Evolutionary conservation across 768 basidiomycete genomes (phyloP), one percentile per base, ranked within the genome.

Genomic region (Naganishia vaughanmartiniae): DNA sequence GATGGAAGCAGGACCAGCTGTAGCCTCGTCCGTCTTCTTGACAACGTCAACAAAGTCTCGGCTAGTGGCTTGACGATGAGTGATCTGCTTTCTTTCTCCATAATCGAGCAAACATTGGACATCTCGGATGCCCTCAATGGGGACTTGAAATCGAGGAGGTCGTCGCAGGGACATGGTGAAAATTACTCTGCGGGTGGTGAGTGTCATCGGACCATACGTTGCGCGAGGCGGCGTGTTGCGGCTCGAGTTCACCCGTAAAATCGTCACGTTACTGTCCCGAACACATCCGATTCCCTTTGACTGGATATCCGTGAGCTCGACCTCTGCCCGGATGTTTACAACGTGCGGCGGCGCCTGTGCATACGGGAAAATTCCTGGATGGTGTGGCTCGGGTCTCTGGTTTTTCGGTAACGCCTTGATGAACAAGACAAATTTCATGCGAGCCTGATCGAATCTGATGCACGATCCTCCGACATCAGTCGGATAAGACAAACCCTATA

Each of bases 131-230:
- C 15, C 10, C 9, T 28, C 19, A 14, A 66, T 56, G 10, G 66
- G 70, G 28, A 63, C 66, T 21, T n/a, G 51, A 54, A 80, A 78
- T 45, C 74, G 74, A 5, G 79, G 79, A 2, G 79, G 79, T 19
- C 78, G 70, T 17, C 77, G 58, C 28, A 71, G 66, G 24, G 71
- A 74, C 60, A 79, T 71, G 1, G 79, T 80, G 0, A 80, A 74
- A 1, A 75, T 75, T 1, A 77, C 75, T 28, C 36, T 31, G 9
- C 36, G 34, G 11, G 58, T 34, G 12, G 31, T 60, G 58, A 24
- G 15, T 24, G 19, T 15, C 58, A 2, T 60, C 28, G 12, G 21
- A 17, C 46, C 46, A 21, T n/a, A 57, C 30, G 54, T 15, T 67
- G 68, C n/a, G 28, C 60, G 48, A 28, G 51, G 17, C 14, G 46